phyloP scores from a whole-genome alignment of 371 early-diverging fungal species.

The Saksenaea oblongispora region DNA sequence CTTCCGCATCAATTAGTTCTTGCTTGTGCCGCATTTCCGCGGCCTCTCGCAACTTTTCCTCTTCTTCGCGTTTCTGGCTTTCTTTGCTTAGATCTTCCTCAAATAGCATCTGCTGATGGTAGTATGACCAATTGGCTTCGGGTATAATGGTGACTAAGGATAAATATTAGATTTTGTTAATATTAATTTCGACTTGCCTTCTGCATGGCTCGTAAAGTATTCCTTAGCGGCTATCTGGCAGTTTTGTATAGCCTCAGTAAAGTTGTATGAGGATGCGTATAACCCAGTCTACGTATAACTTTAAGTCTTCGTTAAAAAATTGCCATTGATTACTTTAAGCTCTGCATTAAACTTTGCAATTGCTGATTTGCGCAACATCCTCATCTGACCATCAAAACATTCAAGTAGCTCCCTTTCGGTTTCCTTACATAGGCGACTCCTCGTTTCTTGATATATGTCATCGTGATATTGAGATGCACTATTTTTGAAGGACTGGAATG shows the following conservation, averaged over 20 bases:
- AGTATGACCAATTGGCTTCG: conserved; percentile 81
- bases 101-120: conserved; percentile 63
- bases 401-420: conserved; percentile 77
- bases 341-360: conserved; percentile 60
- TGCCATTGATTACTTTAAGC: conserved; percentile 20
- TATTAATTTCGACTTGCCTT: conserved; percentile 10
- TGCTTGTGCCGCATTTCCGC: too few relatives aligned
- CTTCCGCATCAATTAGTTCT: too few relatives aligned
- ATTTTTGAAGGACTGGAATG: conserved; percentile 79
- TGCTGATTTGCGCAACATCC: conserved; percentile 78
- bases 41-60: too few relatives aligned
- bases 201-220: conserved; percentile 37
- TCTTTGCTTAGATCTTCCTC: conserved; percentile 36
- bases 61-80: too few relatives aligned
- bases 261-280: conserved; percentile 52
- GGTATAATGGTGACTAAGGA: conserved; percentile 48
- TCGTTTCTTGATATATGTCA: conserved; percentile 89
- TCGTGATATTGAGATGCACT: conserved; percentile 89
- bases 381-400: conserved; percentile 82
- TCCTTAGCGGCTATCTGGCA: conserved; percentile 43
- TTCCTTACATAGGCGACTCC: conserved; percentile 73
- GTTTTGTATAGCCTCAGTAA: conserved; percentile 49
- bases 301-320: too few relatives aligned
- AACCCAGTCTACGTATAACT: conserved; percentile 26
- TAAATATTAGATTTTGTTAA: neutral